phyloP scores from a whole-genome alignment of 495 filamentous ascomycete genomes.

The Penicillium tannophilum region DNA sequence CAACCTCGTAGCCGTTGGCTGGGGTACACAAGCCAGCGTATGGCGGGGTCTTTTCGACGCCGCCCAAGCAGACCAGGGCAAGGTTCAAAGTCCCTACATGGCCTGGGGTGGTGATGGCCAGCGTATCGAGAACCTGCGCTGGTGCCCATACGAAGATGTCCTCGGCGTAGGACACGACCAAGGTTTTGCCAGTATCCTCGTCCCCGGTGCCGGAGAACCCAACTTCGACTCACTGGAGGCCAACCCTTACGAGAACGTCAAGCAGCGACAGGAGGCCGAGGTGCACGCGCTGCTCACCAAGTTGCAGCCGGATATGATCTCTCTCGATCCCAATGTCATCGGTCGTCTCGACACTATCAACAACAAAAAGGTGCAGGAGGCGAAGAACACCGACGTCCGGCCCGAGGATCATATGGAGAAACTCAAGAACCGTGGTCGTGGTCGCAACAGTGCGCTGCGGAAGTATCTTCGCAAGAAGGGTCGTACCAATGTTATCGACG shows the following conservation, averaged over 20 bases:
- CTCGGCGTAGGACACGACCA: constrained; percentile 81
- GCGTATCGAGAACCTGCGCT: constrained; percentile 75
- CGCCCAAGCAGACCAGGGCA: constrained; percentile 68
- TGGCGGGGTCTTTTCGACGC: constrained; percentile 85
- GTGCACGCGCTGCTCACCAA: constrained; percentile 88
- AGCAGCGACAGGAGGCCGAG: constrained; percentile 92
- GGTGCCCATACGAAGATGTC: constrained; percentile 95
- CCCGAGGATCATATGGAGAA: constrained; percentile 70
- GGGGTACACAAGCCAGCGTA: constrained; percentile 85
- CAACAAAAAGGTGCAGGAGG: constrained; percentile 68
- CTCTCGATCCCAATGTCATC: constrained; percentile 85
- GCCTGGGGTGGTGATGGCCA: constrained; percentile 87
- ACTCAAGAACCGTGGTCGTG: constrained; percentile 74
- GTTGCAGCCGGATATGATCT: constrained; percentile 95
- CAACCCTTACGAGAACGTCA: constrained; percentile 95
- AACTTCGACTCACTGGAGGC: constrained; percentile 93
- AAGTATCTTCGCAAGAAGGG: constrained; percentile 89
- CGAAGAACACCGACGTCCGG: constrained; percentile 73
- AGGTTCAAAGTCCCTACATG: constrained; percentile 89
- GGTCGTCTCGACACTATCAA: constrained; percentile 80
- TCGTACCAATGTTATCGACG: constrained; percentile 88
- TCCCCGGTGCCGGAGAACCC: constrained; percentile 92
- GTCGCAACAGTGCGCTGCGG: constrained; percentile 87
- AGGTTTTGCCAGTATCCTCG: constrained; percentile 85
- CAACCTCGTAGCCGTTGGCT: constrained; percentile 82